Percentiles rank a stretch among this genome's conserved stretches.
These are phyloP conservation scores for Penicillium herquei DNA, from an alignment of 495 filamentous ascomycete species.

Conservation along the genomic window DNA sequence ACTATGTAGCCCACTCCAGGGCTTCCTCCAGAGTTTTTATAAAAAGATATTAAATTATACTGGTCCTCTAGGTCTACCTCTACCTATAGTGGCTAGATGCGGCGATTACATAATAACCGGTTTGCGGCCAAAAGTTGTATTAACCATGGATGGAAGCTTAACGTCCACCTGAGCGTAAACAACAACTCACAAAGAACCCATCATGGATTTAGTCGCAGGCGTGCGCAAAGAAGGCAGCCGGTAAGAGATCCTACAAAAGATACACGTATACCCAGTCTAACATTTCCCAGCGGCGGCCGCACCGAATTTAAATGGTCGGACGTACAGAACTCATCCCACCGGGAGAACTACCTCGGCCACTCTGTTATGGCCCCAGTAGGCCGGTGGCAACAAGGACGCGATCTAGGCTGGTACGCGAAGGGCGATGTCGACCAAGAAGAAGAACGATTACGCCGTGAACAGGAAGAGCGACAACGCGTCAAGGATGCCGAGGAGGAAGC, in stretches of 20 bases:
- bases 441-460: constrained; percentile 59
- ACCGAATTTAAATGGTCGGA: constrained; percentile 96
- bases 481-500: constrained; percentile 95
- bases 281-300: constrained; percentile 66
- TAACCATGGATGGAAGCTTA: too few relatives aligned
- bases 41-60: too few relatives aligned
- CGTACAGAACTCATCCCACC: constrained; percentile 79
- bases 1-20: too few relatives aligned
- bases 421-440: constrained; percentile 56
- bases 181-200: neutral
- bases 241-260: constrained; percentile 27
- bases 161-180: neutral
- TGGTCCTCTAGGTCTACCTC: too few relatives aligned
- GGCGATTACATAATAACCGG: too few relatives aligned
- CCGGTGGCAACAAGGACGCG: constrained; percentile 89
- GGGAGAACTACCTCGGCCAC: constrained; percentile 97
- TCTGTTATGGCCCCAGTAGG: constrained; percentile 93
- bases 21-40: too few relatives aligned
- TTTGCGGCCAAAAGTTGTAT: too few relatives aligned
- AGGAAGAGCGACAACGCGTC: constrained; percentile 71
- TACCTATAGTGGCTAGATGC: too few relatives aligned
- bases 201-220: constrained; percentile 91
- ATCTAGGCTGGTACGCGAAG: constrained; percentile 88
- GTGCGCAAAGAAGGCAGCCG: constrained; percentile 91
- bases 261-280: constrained; percentile 12